phyloP scores from a whole-genome alignment of 2,329 filamentous ascomycete genomes.

The Westerdykella ornata region DNA sequence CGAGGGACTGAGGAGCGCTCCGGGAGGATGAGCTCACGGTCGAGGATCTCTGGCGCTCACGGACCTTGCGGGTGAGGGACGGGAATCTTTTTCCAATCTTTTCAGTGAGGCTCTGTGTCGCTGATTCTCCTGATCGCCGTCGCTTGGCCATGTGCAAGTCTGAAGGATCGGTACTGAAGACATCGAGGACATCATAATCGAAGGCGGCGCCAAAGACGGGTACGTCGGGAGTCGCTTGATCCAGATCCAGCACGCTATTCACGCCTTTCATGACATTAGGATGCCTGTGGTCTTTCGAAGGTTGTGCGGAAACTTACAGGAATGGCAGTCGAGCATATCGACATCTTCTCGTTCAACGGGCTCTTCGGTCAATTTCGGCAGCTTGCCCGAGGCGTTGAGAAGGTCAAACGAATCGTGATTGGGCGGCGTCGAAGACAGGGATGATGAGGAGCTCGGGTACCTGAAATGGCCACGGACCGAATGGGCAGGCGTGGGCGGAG shows the following conservation, averaged over 20 bases:
- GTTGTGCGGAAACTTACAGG: conserved; percentile 55
- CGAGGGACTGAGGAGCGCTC: conserved; percentile 47
- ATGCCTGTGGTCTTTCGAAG: conserved; percentile 5
- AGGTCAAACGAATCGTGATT: conserved; percentile 49
- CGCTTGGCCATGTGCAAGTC: conserved; percentile 54
- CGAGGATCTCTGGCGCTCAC: conserved; percentile 41
- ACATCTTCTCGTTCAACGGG: conserved; percentile 60
- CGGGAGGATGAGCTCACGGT: conserved; percentile 33
- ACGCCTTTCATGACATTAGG: conserved; percentile 47
- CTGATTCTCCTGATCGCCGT: conserved; percentile 53
- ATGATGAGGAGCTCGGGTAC: conserved; percentile 71
- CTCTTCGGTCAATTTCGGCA: conserved; percentile 83
- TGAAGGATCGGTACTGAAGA: conserved; percentile 48
- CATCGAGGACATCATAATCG: not conserved
- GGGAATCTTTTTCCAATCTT: conserved; percentile 58
- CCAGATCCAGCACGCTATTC: conserved; percentile 37
- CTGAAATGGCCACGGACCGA: conserved; percentile 56
- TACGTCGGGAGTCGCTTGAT: not conserved
- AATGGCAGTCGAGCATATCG: conserved; percentile 50
- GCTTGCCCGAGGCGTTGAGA: conserved; percentile 55
- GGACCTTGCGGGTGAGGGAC: conserved; percentile 50
- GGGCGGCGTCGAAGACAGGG: conserved; percentile 55
- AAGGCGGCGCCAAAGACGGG: conserved; percentile 28
- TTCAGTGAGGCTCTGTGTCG: conserved; percentile 56
- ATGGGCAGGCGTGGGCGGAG: conserved; percentile 56